Evolutionary conservation across 2,329 filamentous ascomycete species (phyloP), one percentile per base, ranked within the genome.

Genomic region (Leptosphaerulina australis): DNA sequence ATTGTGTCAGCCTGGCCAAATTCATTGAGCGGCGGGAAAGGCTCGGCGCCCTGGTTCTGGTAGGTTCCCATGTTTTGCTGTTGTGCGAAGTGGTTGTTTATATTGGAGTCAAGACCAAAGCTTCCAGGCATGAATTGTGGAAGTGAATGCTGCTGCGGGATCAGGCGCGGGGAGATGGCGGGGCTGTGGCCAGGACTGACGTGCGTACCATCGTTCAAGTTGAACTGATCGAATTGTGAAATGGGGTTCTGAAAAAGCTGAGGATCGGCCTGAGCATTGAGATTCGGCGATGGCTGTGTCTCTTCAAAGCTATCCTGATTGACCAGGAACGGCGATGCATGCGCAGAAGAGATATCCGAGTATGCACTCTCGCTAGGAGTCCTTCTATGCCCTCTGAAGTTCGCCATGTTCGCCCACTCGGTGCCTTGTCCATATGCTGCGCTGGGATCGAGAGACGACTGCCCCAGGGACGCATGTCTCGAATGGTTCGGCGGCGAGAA

Each of bases 271-370:
- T 84, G 80, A 2, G 93, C 78, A 36, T 83, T 81, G 55, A 96
- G 83, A 73, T 94, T 83, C 1, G 93, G 93, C 6, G 92, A 97
- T 53, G 90, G 87, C 47, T 87, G 81, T 26, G 88, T 79, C n/a
- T 79, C 74, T 15, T 96, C 91, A 66, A 96, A 95, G 56, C 79
- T 84, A 64, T 97, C 92, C 53, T 88, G 82, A 60, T 88, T 88
- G 21, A 82, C 83, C 49, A 96, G 76, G 66, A 90, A 91, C 3
- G 93, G 93, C 14, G 93, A 97, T 18, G 87, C 88, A 17, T 89
- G 86, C 12, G 87, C 89, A 14, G 91, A 96, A 2, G 84, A 96
- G 5, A 96, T 87, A 60, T 97, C 93, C 2, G 91, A 96, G 65
- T 88, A 91, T 6, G 50, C 45, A 62, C 77, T 74, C 59, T 97